Evolutionary conservation across 768 basidiomycete genomes (phyloP), one percentile per base, ranked within the genome.

Genomic region (Favolaschia claudopus): DNA sequence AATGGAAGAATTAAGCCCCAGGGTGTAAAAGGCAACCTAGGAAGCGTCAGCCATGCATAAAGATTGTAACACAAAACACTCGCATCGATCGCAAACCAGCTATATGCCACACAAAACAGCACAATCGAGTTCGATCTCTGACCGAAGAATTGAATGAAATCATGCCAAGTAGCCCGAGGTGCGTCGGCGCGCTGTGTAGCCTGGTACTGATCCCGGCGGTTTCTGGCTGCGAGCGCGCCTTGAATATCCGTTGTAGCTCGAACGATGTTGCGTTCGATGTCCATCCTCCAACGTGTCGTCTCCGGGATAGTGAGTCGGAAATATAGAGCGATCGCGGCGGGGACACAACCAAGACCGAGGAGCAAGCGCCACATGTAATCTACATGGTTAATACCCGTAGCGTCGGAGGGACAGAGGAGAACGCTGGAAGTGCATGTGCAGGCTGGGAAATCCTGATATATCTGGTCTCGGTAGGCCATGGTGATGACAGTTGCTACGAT

Each of bases 301-400:
- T 95, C 93, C 2, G 93, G 92, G 67, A 96, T 95, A n/a, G 93
- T 94, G 20, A 95, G 82, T 70, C 94, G 92, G 89, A 93, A 95
- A 79, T 94, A 95, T 50, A 95, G 85, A 19, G 92, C 94, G 55
- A 94, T 69, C 37, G 79, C 81, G 50, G 85, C 94, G 32, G 94
- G 94, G 46, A 96, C 78, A 52, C 89, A 91, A 43, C 94, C 94
- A 33, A 95, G 79, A 68, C 94, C 94, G 71, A 96, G 92, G 67
- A 96, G 82, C 48, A 95, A 74, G 67, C 94, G 89, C 94, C 94
- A 95, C 70, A 86, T 82, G 69, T 79, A 83, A 74, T 96, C 94
- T 51, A 96, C 80, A 38, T 82, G 79, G 15, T 69, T 57, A 36
- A 78, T 67, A 8, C 38, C 38, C 10, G 36, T 77, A 64, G 31